phyloP scores from a whole-genome alignment of 108 stramenopile species.

The Mediolabrus comicus region DNA sequence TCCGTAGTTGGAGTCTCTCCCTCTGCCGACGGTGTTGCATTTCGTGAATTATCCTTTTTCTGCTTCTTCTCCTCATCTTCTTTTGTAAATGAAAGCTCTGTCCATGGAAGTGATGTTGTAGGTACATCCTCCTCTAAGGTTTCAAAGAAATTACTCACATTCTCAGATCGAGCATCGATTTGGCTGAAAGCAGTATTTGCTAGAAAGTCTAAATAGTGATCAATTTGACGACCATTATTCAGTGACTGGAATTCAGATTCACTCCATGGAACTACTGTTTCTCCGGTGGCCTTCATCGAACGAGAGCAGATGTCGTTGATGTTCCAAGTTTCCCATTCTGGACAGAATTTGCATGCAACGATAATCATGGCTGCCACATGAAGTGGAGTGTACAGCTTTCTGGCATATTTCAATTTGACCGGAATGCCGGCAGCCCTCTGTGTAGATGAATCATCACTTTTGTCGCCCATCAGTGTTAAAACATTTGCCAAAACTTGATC shows the following conservation, averaged over 20 bases:
- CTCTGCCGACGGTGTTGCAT: background rate
- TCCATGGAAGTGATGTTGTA: background rate
- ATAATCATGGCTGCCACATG: slow-evolving; percentile 56
- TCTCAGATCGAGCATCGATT: background rate
- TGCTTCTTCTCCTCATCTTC: background rate
- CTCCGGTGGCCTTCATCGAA: background rate
- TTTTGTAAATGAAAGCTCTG: background rate
- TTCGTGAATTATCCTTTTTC: background rate
- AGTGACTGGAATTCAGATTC: slow-evolving; percentile 41
- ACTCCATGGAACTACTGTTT: slow-evolving; percentile 45
- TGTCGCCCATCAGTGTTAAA: slow-evolving; percentile 48
- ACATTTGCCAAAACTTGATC: slow-evolving; percentile 54
- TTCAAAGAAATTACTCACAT: slow-evolving; percentile 22
- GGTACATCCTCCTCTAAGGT: slow-evolving; percentile 1
- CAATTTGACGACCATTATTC: slow-evolving; percentile 43
- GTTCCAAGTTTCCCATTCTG: slow-evolving; percentile 50
- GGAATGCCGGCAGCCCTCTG: background rate
- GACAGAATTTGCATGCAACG: slow-evolving; percentile 57
- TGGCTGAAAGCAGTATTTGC: slow-evolving; percentile 39
- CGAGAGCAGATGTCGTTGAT: slow-evolving; percentile 18
- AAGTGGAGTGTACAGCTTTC: slow-evolving; percentile 34
- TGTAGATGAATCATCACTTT: background rate
- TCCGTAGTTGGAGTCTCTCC: background rate
- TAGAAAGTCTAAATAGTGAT: slow-evolving; percentile 51
- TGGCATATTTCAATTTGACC: slow-evolving; percentile 6